A percentile compares a stretch with the other conserved stretches of the same genome.
phyloP scores from a whole-genome alignment of 2,329 filamentous ascomycete genomes.

The Fusarium drepaniforme region DNA sequence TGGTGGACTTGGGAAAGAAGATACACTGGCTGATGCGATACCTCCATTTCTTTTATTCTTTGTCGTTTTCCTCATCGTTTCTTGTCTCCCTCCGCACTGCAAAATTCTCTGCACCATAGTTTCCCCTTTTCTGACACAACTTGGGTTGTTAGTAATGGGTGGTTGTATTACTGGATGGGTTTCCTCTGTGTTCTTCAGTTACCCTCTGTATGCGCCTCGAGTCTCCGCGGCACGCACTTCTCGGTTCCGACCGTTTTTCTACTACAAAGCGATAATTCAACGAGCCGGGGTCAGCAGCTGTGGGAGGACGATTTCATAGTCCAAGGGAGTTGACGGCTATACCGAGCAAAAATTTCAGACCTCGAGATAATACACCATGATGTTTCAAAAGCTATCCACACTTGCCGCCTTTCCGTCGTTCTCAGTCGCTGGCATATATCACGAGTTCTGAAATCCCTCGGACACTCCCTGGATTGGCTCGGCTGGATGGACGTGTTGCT shows the following conservation, averaged over 20 bases:
- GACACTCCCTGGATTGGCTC: not conserved
- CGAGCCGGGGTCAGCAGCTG: slow-evolving; percentile 33
- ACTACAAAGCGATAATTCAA: slow-evolving; percentile 33
- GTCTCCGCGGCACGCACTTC: slow-evolving; percentile 28
- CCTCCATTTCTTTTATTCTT: slow-evolving; percentile 47
- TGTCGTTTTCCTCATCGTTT: slow-evolving; percentile 35
- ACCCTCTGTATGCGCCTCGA: slow-evolving; percentile 42
- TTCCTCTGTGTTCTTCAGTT: slow-evolving; percentile 47
- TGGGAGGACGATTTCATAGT: slow-evolving; percentile 37
- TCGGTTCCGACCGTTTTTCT: slow-evolving; percentile 34
- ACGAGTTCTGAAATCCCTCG: not conserved
- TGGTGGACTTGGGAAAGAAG: slow-evolving; percentile 40
- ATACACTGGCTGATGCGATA: slow-evolving; percentile 51
- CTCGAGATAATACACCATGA: slow-evolving; percentile 54
- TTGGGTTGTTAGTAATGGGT: slow-evolving; percentile 48
- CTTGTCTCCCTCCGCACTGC: slow-evolving; percentile 43
- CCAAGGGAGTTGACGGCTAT: slow-evolving; percentile 48
- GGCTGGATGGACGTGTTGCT: not conserved
- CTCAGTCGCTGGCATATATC: not conserved
- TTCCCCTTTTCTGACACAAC: slow-evolving; percentile 47
- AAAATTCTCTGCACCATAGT: slow-evolving; percentile 51
- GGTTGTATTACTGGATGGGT: slow-evolving; percentile 53
- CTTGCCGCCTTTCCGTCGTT: slow-evolving; percentile 2
- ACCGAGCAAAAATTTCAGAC: slow-evolving; percentile 50
- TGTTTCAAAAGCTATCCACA: slow-evolving; percentile 44